Base-by-base conservation (phyloP, 2,329 filamentous ascomycete genomes). In the Fusarium cicatricum region DNA sequence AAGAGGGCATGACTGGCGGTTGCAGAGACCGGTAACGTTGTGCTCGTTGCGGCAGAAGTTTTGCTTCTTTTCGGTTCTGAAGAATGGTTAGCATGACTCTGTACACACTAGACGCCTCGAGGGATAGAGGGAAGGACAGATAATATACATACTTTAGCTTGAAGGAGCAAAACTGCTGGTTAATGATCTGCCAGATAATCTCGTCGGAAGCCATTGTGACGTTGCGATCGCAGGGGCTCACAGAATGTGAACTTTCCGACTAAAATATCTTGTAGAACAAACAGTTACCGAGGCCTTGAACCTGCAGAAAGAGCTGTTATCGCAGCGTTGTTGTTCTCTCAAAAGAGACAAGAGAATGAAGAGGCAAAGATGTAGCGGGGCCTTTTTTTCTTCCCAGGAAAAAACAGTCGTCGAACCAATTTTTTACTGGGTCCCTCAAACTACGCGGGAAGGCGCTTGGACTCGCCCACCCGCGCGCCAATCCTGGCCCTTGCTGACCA, bases 21-120 rank as follows among this genome's bases (percentile, higher is more conserved):
- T 92, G 79, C 91, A 95, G 60, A 94, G 85, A 50, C 91, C 89
- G 11, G 86, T 90, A 44, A 92, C 89, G 74, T 96, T 96, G 83
- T 92, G 90, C 78, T 94, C 93, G 77, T 97, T 97, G 74, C 94
- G 89, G 78, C 95, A 99, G 78, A 98, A 99, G 70, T 87, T 97
- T 75, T 95, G 89, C 55, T 89, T 85, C 77, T 94, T 96, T 19
- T 91, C 90, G 16, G 89, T 91, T 80, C 87, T 91, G 70, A 19
- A 17, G 6, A 2, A 21, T 29, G 4, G 63, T 80, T 64, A 79
- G 71, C 29, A 55, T 29, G 11, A 11, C 23, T 8, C 12, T 15
- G 19, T n/a, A 9, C 12, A 11, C n/a, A 16, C 8, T 11, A 9
- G 10, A 10, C 0, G 14, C 26, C 5, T 23, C 16, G 26, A 11